phyloP scores from a whole-genome alignment of 202 grass and related monocot species.

The Schoenoplectus triqueter region DNA sequence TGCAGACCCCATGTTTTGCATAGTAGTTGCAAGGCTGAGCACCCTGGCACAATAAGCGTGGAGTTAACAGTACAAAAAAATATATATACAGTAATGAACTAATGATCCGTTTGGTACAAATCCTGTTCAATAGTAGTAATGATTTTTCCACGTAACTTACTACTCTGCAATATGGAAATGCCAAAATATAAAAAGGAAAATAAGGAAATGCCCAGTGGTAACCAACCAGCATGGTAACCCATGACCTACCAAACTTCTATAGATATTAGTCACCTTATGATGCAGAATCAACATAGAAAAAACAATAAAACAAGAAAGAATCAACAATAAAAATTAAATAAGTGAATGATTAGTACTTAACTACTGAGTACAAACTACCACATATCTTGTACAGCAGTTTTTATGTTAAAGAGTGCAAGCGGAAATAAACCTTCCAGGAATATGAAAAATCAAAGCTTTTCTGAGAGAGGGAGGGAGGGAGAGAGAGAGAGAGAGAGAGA shows the following conservation, averaged over 20 bases:
- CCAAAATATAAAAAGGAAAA: conserved; percentile 17
- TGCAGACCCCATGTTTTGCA: conserved; percentile 91
- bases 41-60: conserved; percentile 42
- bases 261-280: not conserved
- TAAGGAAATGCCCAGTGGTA: not conserved
- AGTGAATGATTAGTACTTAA: not conserved
- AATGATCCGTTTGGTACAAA: not conserved
- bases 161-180: not conserved
- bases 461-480: conserved; percentile 37
- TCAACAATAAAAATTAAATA: not conserved
- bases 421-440: too few species aligned
- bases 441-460: conserved; percentile 5
- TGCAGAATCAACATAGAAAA: not conserved
- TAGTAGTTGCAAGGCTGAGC: conserved; percentile 69
- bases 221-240: not conserved
- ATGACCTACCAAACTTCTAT: not conserved
- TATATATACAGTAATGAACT: not conserved
- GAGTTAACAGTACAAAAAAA: conserved; percentile 33
- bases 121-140: not conserved
- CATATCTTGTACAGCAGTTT: not conserved
- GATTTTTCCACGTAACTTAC: not conserved
- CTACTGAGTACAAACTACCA: not conserved
- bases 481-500: conserved; percentile 6
- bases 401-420: not conserved
- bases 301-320: not conserved